These are phyloP conservation scores for Hanseniaspora valbyensis DNA, from an alignment of 805 yeast genomes.

Conservation along the genomic window DNA sequence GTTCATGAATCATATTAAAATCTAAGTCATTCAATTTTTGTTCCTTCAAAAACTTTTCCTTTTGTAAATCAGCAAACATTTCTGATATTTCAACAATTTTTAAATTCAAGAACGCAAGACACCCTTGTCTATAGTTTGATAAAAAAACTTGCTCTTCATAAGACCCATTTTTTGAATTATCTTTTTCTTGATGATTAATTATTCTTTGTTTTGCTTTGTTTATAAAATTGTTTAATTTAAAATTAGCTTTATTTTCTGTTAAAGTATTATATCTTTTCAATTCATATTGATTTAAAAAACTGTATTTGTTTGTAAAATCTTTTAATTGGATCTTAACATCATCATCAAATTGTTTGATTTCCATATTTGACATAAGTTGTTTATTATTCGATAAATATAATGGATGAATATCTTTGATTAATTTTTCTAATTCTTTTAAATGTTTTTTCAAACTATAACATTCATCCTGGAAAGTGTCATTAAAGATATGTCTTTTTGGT, in stretches of 20 bases:
- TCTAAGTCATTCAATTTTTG: conserved; percentile 19
- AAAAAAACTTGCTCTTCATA: conserved; percentile 4
- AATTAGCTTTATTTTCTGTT: conserved; percentile 20
- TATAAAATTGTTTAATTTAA: conserved; percentile 21
- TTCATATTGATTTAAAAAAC: conserved; percentile 43
- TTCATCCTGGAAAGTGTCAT: conserved; percentile 27
- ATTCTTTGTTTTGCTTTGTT: conserved; percentile 19
- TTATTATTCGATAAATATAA: conserved; percentile 24
- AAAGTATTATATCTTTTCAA: conserved; percentile 30
- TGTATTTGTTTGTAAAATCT: conserved; percentile 41
- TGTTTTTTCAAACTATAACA: conserved; percentile 25
- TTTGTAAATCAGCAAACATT: conserved; percentile 22
- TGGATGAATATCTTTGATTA: conserved; percentile 23
- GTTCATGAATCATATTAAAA: conserved; percentile 23
- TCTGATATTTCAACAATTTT: conserved; percentile 21
- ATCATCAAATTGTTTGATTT: conserved; percentile 46
- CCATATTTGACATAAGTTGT: conserved; percentile 32
- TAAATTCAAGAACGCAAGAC: conserved; percentile 21
- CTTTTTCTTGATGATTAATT: conserved; percentile 15
- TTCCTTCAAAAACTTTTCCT: conserved; percentile 24
- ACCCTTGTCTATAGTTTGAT: conserved; percentile 21
- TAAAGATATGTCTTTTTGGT: conserved; percentile 14
- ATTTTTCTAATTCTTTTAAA: conserved; percentile 25
- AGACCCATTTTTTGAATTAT: conserved; percentile 17
- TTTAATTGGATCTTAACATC: conserved; percentile 44